Percentiles rank a stretch among this genome's conserved stretches.
Evolutionary conservation across 139 green algal species (phyloP).

Genomic region (Trebouxia sp.): DNA sequence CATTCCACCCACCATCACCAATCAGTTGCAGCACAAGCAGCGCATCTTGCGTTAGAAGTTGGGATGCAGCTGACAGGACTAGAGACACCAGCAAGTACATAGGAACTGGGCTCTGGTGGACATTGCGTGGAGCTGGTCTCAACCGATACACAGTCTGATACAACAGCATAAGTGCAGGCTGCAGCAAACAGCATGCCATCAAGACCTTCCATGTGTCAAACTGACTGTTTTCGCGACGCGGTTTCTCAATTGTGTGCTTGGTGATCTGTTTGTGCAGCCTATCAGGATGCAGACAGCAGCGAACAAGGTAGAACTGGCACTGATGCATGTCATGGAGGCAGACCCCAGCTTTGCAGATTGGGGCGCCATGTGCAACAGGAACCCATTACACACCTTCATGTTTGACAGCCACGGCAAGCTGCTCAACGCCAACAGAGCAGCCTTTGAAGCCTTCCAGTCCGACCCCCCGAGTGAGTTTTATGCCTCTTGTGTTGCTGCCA

Average conservation of each 20-base stretch:
- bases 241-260: neutral
- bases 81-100: no score
- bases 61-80: no score
- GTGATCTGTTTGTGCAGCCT: neutral
- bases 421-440: conserved; percentile 58
- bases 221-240: no score
- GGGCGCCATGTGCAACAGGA: neutral
- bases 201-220: no score
- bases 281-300: conserved; percentile 1
- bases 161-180: no score
- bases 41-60: no score
- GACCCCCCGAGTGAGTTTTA: neutral
- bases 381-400: conserved; percentile 70
- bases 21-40: no score
- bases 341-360: neutral
- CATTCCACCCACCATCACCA: no score
- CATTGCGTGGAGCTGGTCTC: no score
- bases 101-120: no score
- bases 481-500: neutral
- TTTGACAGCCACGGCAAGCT: conserved; percentile 63
- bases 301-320: conserved; percentile 1
- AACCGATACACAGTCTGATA: no score
- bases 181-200: no score
- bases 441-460: conserved; percentile 27
- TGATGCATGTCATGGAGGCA: conserved; percentile 9